Percentiles rank a stretch among this genome's conserved stretches.
These are phyloP conservation scores for Backusella psychrophila DNA, from an alignment of 192 early-diverging fungal species.

Conservation along the genomic window DNA sequence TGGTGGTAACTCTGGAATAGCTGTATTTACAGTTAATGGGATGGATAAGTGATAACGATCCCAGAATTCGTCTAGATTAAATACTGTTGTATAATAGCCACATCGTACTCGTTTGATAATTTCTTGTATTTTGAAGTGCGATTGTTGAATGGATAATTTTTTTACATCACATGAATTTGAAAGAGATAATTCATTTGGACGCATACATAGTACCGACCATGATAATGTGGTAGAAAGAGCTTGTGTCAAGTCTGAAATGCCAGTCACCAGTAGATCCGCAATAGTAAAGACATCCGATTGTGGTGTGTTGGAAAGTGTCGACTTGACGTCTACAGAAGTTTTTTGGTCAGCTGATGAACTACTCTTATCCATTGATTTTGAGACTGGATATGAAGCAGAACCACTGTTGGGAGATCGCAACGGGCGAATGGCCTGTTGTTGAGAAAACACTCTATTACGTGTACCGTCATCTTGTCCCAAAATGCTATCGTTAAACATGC, in stretches of 20 bases:
- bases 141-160: conserved; percentile 66
- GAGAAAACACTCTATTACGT: conserved; percentile 8
- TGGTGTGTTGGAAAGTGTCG: background rate
- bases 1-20: conserved; percentile 18
- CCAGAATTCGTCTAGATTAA: conserved; percentile 76
- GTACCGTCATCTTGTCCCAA: conserved; percentile 9
- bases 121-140: conserved; percentile 59
- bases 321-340: background rate
- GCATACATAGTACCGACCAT: conserved; percentile 78
- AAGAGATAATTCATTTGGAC: conserved; percentile 64
- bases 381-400: background rate
- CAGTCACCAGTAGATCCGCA: conserved; percentile 9
- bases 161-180: conserved; percentile 63
- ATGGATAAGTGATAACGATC: conserved; percentile 67
- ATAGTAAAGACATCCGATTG: conserved; percentile 19
- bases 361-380: background rate
- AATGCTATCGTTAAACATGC: conserved; percentile 52
- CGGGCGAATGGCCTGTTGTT: conserved; percentile 19
- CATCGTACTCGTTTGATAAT: conserved; percentile 62
- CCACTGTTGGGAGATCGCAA: background rate
- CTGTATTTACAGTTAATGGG: conserved; percentile 19
- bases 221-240: conserved; percentile 46
- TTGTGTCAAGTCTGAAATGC: conserved; percentile 10
- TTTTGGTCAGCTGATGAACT: background rate
- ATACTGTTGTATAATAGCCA: conserved; percentile 68